phyloP scores from a whole-genome alignment of 1,139 yeast species.

The Suhomyces maxii region DNA sequence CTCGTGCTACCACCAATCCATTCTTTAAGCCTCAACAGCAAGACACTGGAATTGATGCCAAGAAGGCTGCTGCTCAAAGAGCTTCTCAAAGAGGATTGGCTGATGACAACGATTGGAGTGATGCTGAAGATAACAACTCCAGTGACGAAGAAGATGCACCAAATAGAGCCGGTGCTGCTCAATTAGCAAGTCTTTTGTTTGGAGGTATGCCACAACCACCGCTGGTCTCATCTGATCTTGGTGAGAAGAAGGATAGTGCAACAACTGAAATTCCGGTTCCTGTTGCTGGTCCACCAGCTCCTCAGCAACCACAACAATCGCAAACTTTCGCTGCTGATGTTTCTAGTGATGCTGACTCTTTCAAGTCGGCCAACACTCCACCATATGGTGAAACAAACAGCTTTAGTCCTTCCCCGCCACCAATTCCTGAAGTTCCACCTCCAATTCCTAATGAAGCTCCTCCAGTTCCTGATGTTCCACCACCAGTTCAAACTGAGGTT shows the following conservation, averaged over 20 bases:
- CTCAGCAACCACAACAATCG: background rate
- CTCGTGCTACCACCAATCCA: constrained; percentile 34
- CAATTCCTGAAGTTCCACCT: background rate
- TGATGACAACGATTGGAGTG: constrained; percentile 59
- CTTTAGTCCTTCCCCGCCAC: constrained; percentile 1
- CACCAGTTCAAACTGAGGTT: constrained; percentile 2
- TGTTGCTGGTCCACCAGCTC: constrained; percentile 1
- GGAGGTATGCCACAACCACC: constrained; percentile 58
- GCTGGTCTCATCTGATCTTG: background rate
- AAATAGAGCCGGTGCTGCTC: constrained; percentile 58
- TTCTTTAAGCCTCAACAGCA: constrained; percentile 51
- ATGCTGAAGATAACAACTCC: constrained; percentile 57
- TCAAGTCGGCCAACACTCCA: constrained; percentile 8
- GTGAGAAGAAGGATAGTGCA: constrained; percentile 5
- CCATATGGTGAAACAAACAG: background rate
- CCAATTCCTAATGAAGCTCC: constrained; percentile 8
- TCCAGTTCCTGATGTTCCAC: constrained; percentile 12
- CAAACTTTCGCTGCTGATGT: constrained; percentile 5
- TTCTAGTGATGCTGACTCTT: constrained; percentile 10
- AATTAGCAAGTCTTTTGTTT: constrained; percentile 60
- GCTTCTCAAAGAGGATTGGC: constrained; percentile 61
- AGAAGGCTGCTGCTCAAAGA: constrained; percentile 63
- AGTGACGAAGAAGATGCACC: constrained; percentile 50
- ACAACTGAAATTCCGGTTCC: constrained; percentile 14
- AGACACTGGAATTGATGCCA: constrained; percentile 43